phyloP scores from a whole-genome alignment of 306 rosid species.

The Glycyrrhiza uralensis region DNA sequence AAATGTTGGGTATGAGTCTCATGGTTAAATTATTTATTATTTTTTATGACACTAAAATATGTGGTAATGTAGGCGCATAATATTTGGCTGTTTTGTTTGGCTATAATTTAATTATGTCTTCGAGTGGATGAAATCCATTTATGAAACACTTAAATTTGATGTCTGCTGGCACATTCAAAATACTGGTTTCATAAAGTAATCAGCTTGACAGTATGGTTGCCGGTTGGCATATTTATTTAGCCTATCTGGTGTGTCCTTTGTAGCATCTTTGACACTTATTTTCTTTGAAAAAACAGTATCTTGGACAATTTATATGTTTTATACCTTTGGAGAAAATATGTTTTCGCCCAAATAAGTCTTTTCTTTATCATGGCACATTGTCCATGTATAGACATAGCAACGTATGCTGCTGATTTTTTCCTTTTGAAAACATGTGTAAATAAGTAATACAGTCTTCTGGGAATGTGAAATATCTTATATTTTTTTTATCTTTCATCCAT shows the following conservation, averaged over 20 bases:
- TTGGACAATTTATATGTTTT: neutral
- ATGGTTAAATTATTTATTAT: conserved; percentile 7
- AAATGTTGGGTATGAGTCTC: neutral
- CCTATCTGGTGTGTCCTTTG: conserved; percentile 6
- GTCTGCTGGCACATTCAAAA: conserved; percentile 6
- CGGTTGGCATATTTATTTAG: neutral
- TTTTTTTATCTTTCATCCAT: neutral
- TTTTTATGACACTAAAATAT: neutral
- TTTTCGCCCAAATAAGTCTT: neutral
- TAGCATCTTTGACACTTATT: neutral
- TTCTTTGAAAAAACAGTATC: conserved; percentile 17
- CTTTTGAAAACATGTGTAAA: conserved; percentile 9
- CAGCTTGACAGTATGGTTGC: neutral
- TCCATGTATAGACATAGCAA: conserved; percentile 8
- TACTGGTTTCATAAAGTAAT: conserved; percentile 23
- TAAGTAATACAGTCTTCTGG: neutral
- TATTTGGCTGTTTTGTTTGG: conserved; percentile 12
- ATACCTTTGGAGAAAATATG: neutral
- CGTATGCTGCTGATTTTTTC: neutral
- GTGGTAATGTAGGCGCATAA: neutral
- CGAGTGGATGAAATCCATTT: neutral
- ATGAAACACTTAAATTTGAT: conserved; percentile 19
- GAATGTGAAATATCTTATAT: neutral
- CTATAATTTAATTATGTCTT: neutral
- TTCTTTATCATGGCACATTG: neutral